Evolutionary conservation across 75 land plant genomes (phyloP).

Genomic region (Sequoiadendron giganteum): DNA sequence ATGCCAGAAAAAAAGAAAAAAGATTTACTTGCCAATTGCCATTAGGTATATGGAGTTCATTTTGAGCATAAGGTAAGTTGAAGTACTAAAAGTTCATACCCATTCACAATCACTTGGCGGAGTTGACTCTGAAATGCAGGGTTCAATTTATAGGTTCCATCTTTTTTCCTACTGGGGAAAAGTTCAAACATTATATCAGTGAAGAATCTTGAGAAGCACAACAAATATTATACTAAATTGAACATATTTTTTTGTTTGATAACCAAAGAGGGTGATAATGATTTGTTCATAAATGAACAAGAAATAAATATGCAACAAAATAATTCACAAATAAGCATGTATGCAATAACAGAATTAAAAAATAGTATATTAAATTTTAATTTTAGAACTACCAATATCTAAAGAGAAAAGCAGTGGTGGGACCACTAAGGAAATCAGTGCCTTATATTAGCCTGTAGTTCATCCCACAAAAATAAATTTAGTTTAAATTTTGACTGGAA

Average conservation of each 20-base stretch:
- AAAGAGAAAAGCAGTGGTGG: constrained; percentile 1
- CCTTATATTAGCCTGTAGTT: neutral
- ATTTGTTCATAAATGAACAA: no score
- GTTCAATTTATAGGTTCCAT: constrained; percentile 70
- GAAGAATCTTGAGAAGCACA: neutral
- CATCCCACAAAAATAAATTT: neutral
- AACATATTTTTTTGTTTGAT: neutral
- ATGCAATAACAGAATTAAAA: neutral
- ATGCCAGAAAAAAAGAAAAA: neutral
- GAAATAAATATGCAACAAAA: neutral
- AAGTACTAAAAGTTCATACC: constrained; percentile 48
- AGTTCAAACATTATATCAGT: neutral
- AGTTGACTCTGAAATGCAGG: constrained; percentile 81
- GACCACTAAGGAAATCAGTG: neutral
- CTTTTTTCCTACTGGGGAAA: constrained; percentile 56
- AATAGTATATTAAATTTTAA: neutral
- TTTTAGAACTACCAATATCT: neutral
- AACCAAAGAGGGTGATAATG: neutral
- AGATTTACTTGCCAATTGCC: neutral
- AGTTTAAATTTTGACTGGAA: neutral
- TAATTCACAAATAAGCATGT: no score
- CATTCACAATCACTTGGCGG: constrained; percentile 55
- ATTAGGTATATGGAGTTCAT: neutral
- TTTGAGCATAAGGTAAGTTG: neutral
- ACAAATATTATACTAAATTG: neutral